Evolutionary conservation across 2,329 filamentous ascomycete genomes (phyloP).

Genomic region (Chaetomium olivaceum): DNA sequence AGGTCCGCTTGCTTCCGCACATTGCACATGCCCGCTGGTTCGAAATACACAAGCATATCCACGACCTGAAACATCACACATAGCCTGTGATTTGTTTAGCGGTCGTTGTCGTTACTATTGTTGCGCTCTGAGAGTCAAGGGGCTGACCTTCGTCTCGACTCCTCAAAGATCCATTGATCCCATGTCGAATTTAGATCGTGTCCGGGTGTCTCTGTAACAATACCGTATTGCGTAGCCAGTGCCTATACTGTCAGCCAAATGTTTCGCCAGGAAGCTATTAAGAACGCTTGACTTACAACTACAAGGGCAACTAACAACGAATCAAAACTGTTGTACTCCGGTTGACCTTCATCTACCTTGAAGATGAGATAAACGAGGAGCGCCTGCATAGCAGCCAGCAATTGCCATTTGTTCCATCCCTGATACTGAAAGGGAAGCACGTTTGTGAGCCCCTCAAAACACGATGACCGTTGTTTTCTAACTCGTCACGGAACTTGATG

Average conservation of each 20-base stretch:
- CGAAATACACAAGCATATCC: neutral
- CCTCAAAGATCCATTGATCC: conserved; percentile 9
- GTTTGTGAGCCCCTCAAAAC: neutral
- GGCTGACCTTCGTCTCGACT: conserved; percentile 1
- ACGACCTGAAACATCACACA: conserved; percentile 8
- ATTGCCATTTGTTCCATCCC: conserved; percentile 2
- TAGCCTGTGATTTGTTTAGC: neutral
- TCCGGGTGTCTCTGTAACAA: neutral
- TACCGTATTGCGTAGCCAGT: neutral
- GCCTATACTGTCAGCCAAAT: neutral
- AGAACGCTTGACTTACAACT: neutral
- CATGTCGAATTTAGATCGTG: neutral
- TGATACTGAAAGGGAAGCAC: neutral
- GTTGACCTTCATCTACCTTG: conserved; percentile 5
- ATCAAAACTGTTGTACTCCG: conserved; percentile 3
- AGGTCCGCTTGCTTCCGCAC: neutral
- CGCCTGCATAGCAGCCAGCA: conserved; percentile 8
- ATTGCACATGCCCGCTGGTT: conserved; percentile 8
- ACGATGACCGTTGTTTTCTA: neutral
- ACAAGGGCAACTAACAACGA: neutral
- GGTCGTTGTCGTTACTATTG: neutral
- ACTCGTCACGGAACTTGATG: neutral
- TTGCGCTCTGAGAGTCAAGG: too few relatives aligned
- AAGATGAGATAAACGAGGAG: conserved; percentile 8
- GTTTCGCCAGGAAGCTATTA: neutral